Conservation (phyloP, 441 rosid genomes). For the Croton setiger region DNA sequence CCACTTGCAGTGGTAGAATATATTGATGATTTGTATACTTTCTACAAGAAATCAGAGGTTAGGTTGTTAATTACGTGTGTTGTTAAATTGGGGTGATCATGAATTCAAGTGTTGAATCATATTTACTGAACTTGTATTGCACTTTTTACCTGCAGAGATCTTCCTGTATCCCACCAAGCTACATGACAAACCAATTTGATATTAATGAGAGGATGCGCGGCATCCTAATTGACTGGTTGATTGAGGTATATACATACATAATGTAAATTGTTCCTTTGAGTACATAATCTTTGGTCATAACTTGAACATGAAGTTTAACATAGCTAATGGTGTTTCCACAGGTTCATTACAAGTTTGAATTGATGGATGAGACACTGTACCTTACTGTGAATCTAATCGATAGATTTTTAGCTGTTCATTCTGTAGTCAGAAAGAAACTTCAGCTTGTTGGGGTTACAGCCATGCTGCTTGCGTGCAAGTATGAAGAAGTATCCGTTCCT, state of each 20-base stretch:
- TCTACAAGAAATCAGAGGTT: constrained; percentile 69
- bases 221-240: constrained; percentile 90
- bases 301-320: constrained; percentile 15
- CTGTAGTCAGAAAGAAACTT: constrained; percentile 79
- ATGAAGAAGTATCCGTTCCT: constrained; percentile 94
- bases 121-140: background rate
- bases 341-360: constrained; percentile 96
- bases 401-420: constrained; percentile 72
- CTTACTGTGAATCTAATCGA: constrained; percentile 87
- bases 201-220: constrained; percentile 92
- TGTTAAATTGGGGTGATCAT: too few species aligned
- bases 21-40: constrained; percentile 61
- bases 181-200: constrained; percentile 72
- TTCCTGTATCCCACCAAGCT: constrained; percentile 54
- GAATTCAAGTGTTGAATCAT: background rate
- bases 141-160: constrained; percentile 40
- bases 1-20: constrained; percentile 81
- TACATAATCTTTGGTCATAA: background rate
- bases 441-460: constrained; percentile 92
- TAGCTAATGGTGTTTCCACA: constrained; percentile 29
- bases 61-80: background rate
- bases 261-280: background rate
- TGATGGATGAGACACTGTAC: constrained; percentile 87
- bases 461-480: constrained; percentile 92
- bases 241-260: constrained; percentile 53